Base-by-base conservation (phyloP, 2,329 filamentous ascomycete genomes). In the Alternaria sp. region DNA sequence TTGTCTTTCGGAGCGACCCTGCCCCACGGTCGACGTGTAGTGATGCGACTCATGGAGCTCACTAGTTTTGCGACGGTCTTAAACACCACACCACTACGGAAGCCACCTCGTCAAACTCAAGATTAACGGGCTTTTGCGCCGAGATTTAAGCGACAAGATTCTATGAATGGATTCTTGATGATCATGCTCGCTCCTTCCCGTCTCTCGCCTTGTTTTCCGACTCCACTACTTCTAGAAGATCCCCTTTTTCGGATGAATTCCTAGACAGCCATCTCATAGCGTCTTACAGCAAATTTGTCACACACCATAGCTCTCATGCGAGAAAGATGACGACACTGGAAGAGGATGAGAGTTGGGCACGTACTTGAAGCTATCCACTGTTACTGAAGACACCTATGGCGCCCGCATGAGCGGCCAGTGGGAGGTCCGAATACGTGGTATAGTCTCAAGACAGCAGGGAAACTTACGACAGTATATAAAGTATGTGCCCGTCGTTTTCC, bases 211-310 rank as follows among this genome's bases (percentile, higher is more conserved):
- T 28, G 21, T 15, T 19, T 30, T 32, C 55, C 23, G 32, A 43
- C 55, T 43, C 55, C 55, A 58, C 55, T 51, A 46, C 55, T 58
- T 58, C 55, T 58, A 47, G 55, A 58, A 58, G 45, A n/a, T 43
- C 45, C 23, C 46, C 45, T 43, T 30, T 57, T 51, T 58, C 45
- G 55, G 55, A 40, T 30, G 28, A 32, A 21, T 40, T 57, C 44
- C n/a, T 44, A 25, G 28, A 28, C 54, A 28, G 26, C 28, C 43
- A 56, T 46, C 44, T 25, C 15, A 30, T 26, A 51, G 30, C 19
- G 13, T 51, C 17, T 36, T 32, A 15, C 49, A 51, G 30, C 12
- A n/a, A 10, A 36, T 51, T 51, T 36, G 49, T 51, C 49, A 51
- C 49, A n/a, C 36, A 21, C 12, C 9, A 15, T 21, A 51, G 30